Evolutionary conservation across 768 basidiomycete genomes (phyloP).

Genomic region (Trametes punicea): DNA sequence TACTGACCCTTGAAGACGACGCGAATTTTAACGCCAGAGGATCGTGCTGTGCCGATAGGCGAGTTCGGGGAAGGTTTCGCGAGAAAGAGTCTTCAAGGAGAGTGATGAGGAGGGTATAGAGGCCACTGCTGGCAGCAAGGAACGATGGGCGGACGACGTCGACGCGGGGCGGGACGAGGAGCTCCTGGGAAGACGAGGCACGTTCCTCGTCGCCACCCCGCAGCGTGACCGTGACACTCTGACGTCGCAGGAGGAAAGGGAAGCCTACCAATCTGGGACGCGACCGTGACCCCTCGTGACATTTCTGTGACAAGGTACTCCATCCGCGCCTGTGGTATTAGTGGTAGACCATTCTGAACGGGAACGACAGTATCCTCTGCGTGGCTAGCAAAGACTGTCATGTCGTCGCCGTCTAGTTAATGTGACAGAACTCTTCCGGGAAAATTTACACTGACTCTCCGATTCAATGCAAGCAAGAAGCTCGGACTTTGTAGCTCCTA

Average conservation of each 20-base stretch:
- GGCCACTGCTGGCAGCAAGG: constrained; percentile 18
- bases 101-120: constrained; percentile 9
- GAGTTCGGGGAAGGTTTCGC: not conserved
- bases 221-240: constrained; percentile 15
- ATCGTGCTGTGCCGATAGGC: not conserved
- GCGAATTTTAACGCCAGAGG: constrained; percentile 7
- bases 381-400: not conserved
- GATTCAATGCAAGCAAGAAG: not conserved
- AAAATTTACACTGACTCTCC: not conserved
- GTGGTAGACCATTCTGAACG: no score
- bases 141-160: constrained; percentile 18
- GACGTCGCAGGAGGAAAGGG: not conserved
- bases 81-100: constrained; percentile 10
- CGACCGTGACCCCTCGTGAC: constrained; percentile 8
- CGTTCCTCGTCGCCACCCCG: constrained; percentile 22
- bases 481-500: not conserved
- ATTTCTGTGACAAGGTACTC: not conserved
- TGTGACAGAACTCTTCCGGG: not conserved
- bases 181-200: constrained; percentile 16
- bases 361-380: no score
- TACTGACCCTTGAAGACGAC: constrained; percentile 16
- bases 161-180: constrained; percentile 19
- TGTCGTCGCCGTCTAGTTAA: not conserved
- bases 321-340: no score
- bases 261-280: not conserved